phyloP scores from a whole-genome alignment of 208 protist species.

The Leishmania gerbilli region DNA sequence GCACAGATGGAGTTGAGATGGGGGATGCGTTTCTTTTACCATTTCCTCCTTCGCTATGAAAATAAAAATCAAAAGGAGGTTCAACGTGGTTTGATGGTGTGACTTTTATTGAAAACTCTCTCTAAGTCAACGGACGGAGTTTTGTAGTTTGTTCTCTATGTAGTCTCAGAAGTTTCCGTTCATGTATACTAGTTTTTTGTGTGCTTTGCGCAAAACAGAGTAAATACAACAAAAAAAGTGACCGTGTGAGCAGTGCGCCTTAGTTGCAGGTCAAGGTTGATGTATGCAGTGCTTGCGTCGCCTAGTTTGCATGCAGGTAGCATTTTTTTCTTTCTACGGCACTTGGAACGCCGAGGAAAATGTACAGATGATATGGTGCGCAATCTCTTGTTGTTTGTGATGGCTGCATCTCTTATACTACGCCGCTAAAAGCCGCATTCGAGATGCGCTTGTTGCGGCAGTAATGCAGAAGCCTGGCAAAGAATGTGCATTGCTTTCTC shows the following conservation, averaged over 20 bases:
- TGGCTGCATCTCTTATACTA: background rate
- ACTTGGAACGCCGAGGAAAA: background rate
- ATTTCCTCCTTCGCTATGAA: conserved; percentile 1
- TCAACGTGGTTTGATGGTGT: background rate
- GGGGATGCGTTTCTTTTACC: conserved; percentile 1
- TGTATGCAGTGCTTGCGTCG: background rate
- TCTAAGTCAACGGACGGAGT: background rate
- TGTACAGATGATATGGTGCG: background rate
- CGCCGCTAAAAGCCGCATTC: background rate
- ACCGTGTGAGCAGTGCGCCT: background rate
- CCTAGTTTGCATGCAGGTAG: background rate
- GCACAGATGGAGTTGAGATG: background rate
- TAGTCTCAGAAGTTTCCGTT: background rate
- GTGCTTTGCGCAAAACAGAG: background rate
- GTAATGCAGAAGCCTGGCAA: background rate
- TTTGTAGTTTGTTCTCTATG: background rate
- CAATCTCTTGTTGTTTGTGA: background rate
- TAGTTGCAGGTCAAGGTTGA: background rate
- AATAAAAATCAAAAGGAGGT: background rate
- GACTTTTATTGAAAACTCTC: background rate
- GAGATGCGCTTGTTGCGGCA: background rate
- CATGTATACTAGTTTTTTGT: conserved; percentile 32
- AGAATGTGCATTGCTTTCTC: background rate
- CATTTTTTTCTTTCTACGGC: background rate
- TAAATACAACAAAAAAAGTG: conserved; percentile 6